Evolutionary conservation across 2,329 filamentous ascomycete species (phyloP), one percentile per base, ranked within the genome.

Genomic region (Colletotrichum echinochloae): DNA sequence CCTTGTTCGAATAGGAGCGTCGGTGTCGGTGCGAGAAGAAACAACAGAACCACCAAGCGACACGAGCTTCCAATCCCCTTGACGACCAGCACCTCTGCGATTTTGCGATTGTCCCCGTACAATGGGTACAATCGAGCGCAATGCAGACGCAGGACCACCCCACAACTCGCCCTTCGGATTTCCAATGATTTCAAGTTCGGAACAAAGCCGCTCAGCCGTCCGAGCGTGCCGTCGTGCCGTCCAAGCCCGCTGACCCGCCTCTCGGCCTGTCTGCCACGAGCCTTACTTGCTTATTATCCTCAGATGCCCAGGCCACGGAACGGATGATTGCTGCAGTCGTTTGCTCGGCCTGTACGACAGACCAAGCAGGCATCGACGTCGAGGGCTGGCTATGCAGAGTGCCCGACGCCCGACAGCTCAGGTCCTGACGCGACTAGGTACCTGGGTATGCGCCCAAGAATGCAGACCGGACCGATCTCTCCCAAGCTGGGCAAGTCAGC

Each of bases 191-290:
- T 44, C 56, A 65, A 65, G 41, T 66, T 49, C 33, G 66, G 55
- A 51, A 35, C 23, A 41, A 49, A 30, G n/a, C 61, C 66, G 66
- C 66, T 51, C 48, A 59, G 35, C 56, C 62, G 49, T 63, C 63
- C 49, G 56, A 66, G 62, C 66, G 55, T 70, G 66, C 66, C 66
- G 66, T 55, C 20, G 55, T 69, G 61, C 66, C 66, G 55, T 55
- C 62, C 55, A 70, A 70, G 66, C 66, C 66, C 63, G 55, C 39
- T 41, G 63, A n/a, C 26, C 33, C 20, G 33, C n/a, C 16, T 49
- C 37, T 61, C 48, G 39, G 35, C 39, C 46, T 30, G 37, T 14
- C 26, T 57, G 30, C 49, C 28, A 46, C 41, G 41, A 64, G 44
- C 46, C 12, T 41, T 35, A 23, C 41, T n/a, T 33, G 51, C 35